Base-by-base conservation (phyloP, 352 stramenopile genomes). In the Nothophytophthora sp. region DNA sequence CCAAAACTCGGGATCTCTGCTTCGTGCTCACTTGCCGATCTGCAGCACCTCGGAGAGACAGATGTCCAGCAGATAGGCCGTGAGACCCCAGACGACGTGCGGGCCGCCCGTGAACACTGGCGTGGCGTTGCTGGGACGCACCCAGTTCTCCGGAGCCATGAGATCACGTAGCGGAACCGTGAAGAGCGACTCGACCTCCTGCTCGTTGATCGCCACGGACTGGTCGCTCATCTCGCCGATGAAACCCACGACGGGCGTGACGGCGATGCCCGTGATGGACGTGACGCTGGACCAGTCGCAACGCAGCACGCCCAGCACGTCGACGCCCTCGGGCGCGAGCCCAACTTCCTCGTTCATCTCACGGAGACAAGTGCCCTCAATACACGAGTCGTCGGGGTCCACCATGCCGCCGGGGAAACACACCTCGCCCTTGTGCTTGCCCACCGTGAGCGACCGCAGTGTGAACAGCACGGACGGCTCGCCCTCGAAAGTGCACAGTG, bases 281-380 rank as follows among this genome's bases (percentile, higher is more conserved):
- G 92, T 87, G 40, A 98, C 86, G 54, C 95, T 94, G 38, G 81
- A 87, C 97, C 97, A 99, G 76, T 99, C 97, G 60, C 96, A 99
- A 34, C 97, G 84, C 29, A 91, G 60, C 15, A 99, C 87, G 11
- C 96, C 97, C 2, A 99, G 75, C 22, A 99, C 93, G 42, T 95
- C 85, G n/a, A 97, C 74, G 13, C 64, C 62, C 33, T 89, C 70
- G 2, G 81, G 66, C 0, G 66, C 73, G 44, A 98, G 78, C 1
- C 92, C 95, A 47, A 99, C 95, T 70, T 99, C 97, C 73, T 99
- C 97, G 39, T 98, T 91, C 95, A 99, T 98, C 72, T 99, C 97
- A 19, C 97, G 81, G 24, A 99, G 69, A 64, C 94, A 98, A n/a
- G 97, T 99, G 50, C 88, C 76, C 37, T 99, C 87, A 55, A 99